Percentiles rank a stretch among this genome's conserved stretches.
phyloP scores from a whole-genome alignment of 2,329 filamentous ascomycete genomes.

The Phaeoacremonium minimum region DNA sequence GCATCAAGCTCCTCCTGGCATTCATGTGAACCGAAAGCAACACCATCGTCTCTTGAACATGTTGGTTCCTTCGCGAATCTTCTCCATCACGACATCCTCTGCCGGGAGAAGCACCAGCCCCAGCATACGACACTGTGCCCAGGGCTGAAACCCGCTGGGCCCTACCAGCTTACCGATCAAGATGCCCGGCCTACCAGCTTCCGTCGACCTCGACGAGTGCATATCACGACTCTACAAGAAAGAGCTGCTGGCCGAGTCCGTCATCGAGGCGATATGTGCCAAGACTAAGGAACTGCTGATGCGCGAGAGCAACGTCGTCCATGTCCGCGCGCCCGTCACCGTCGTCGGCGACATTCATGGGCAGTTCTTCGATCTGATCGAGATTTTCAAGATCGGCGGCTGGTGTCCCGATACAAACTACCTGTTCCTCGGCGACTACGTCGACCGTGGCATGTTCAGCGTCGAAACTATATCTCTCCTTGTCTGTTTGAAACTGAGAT shows the following conservation, averaged over 20 bases:
- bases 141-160: too few relatives aligned
- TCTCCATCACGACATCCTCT: slow-evolving; percentile 18
- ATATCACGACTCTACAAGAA: slow-evolving; percentile 96
- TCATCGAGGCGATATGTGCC: slow-evolving; percentile 98
- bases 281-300: slow-evolving; percentile 98
- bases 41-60: slow-evolving; percentile 15
- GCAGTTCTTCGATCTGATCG: slow-evolving; percentile 97
- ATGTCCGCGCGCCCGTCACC: slow-evolving; percentile 91
- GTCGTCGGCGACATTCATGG: slow-evolving; percentile 98
- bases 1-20: too few relatives aligned
- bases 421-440: slow-evolving; percentile 94
- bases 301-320: slow-evolving; percentile 99
- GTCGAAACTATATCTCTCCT: slow-evolving; percentile 98
- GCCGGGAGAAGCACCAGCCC: slow-evolving; percentile 14
- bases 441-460: slow-evolving; percentile 96
- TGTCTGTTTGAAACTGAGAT: slow-evolving; percentile 94
- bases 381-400: slow-evolving; percentile 98
- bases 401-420: slow-evolving; percentile 98
- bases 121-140: too few relatives aligned
- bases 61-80: slow-evolving; percentile 18
- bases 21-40: too few relatives aligned
- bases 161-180: too few relatives aligned
- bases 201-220: slow-evolving; percentile 97
- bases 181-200: slow-evolving; percentile 55
- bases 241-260: slow-evolving; percentile 89